Evolutionary conservation across 352 stramenopile species (phyloP).

Genomic region (Peronospora belbahrii): DNA sequence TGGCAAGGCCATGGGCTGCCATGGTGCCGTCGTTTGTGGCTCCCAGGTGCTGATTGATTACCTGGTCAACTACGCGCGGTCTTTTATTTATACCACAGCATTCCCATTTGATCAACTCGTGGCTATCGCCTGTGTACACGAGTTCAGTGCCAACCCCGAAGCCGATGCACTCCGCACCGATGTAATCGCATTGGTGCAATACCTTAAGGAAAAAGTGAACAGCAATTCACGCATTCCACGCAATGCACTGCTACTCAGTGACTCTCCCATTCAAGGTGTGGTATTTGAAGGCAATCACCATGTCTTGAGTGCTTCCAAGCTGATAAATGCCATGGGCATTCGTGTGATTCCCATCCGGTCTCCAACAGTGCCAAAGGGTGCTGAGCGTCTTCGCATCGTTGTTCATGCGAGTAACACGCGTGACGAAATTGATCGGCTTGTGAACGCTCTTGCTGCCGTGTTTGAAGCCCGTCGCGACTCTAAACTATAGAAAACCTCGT

Average conservation of each 20-base stretch:
- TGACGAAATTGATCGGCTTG: slow-evolving; percentile 74
- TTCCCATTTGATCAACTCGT: slow-evolving; percentile 89
- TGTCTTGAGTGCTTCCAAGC: slow-evolving; percentile 71
- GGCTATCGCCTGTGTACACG: slow-evolving; percentile 84
- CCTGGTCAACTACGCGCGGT: slow-evolving; percentile 94
- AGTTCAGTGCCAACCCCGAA: slow-evolving; percentile 59
- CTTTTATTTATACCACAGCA: slow-evolving; percentile 97
- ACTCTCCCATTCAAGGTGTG: slow-evolving; percentile 92
- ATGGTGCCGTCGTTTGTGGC: slow-evolving; percentile 91
- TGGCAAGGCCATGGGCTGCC: slow-evolving; percentile 94
- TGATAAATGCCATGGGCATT: slow-evolving; percentile 66
- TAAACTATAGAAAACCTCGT: slow-evolving; percentile 26
- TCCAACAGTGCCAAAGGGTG: slow-evolving; percentile 90
- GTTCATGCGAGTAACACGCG: slow-evolving; percentile 92
- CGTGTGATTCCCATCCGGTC: slow-evolving; percentile 92
- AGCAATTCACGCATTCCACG: slow-evolving; percentile 31
- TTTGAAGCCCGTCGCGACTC: slow-evolving; percentile 28
- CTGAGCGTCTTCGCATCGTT: slow-evolving; percentile 94
- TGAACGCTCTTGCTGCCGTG: slow-evolving; percentile 37
- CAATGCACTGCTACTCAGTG: slow-evolving; percentile 47
- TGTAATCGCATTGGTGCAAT: slow-evolving; percentile 48
- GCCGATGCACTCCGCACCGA: slow-evolving; percentile 33
- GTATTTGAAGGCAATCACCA: slow-evolving; percentile 88
- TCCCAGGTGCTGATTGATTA: slow-evolving; percentile 88
- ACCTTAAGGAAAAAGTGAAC: slow-evolving; percentile 71